Conservation (phyloP, 495 filamentous ascomycete species). For the Hypoxylon intermedium region DNA sequence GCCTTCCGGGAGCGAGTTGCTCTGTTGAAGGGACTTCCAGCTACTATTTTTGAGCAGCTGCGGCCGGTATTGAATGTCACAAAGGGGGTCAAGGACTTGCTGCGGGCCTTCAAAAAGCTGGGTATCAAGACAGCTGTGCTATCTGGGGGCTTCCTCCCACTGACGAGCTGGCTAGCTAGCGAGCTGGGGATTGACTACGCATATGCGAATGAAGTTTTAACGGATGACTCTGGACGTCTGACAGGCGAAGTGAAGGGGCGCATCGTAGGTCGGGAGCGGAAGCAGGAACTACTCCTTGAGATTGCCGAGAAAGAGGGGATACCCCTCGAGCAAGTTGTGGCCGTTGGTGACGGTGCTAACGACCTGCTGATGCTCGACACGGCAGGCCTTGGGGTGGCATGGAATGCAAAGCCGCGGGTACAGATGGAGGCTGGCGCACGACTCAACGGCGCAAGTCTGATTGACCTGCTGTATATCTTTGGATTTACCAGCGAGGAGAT, state of each 20-base stretch:
- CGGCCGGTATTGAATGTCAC: constrained; percentile 77
- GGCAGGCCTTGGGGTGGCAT: constrained; percentile 89
- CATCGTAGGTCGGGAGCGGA: constrained; percentile 84
- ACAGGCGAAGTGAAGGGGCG: constrained; percentile 80
- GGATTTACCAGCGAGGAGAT: constrained; percentile 76
- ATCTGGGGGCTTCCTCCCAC: constrained; percentile 88
- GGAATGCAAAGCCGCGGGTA: constrained; percentile 91
- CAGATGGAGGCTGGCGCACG: constrained; percentile 84
- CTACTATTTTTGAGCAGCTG: constrained; percentile 81
- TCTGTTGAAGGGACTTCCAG: constrained; percentile 79
- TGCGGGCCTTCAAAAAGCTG: constrained; percentile 71
- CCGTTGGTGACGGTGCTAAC: constrained; percentile 94
- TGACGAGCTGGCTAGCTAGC: constrained; percentile 83
- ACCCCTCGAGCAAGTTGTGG: constrained; percentile 75
- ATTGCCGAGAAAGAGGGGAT: constrained; percentile 79
- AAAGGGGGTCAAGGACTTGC: constrained; percentile 76
- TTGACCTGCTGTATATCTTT: constrained; percentile 84
- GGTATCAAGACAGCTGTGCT: constrained; percentile 88
- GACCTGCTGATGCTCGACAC: constrained; percentile 90
- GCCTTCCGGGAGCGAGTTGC: constrained; percentile 79
- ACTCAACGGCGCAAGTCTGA: constrained; percentile 78
- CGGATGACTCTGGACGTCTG: constrained; percentile 66
- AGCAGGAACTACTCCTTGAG: constrained; percentile 74
- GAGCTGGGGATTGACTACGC: constrained; percentile 85
- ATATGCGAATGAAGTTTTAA: constrained; percentile 83